These are phyloP conservation scores for Cladophialophora immunda DNA, from an alignment of 2,329 filamentous ascomycete genomes.

Conservation along the genomic window DNA sequence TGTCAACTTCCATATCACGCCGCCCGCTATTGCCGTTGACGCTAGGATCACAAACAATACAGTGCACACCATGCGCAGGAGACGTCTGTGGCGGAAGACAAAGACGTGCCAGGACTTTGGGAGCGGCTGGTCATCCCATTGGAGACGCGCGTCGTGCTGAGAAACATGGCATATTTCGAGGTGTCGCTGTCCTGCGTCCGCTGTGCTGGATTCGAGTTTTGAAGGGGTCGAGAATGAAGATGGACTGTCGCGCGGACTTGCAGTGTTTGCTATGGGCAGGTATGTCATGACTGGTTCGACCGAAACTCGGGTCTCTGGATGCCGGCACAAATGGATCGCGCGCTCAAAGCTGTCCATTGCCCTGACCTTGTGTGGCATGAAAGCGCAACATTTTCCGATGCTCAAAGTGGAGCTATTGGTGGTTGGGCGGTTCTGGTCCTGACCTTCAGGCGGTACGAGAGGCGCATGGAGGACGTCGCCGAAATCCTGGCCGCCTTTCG, in stretches of 20 bases:
- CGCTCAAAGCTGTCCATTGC: conserved; percentile 19
- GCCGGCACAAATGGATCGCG: conserved; percentile 10
- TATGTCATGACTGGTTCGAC: neutral
- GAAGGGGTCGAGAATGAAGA: neutral
- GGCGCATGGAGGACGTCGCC: neutral
- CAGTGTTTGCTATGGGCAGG: neutral
- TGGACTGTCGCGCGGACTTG: neutral
- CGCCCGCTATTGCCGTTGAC: conserved; percentile 26
- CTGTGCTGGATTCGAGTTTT: neutral
- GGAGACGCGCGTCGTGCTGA: neutral
- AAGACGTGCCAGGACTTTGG: conserved; percentile 2
- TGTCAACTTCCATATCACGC: conserved; percentile 33
- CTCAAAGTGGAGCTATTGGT: neutral
- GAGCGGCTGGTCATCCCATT: neutral
- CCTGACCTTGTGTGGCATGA: neutral
- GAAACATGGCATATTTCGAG: neutral
- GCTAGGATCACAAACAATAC: conserved; percentile 21
- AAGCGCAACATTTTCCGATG: neutral
- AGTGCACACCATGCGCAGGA: conserved; percentile 27
- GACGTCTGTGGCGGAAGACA: conserved; percentile 21
- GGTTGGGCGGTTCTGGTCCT: neutral
- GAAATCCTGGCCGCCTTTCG: neutral
- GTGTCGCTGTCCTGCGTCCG: neutral
- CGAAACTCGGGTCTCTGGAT: neutral
- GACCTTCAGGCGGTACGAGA: neutral